Conservation (phyloP, 768 basidiomycete genomes). For the Calocera viscosa region DNA sequence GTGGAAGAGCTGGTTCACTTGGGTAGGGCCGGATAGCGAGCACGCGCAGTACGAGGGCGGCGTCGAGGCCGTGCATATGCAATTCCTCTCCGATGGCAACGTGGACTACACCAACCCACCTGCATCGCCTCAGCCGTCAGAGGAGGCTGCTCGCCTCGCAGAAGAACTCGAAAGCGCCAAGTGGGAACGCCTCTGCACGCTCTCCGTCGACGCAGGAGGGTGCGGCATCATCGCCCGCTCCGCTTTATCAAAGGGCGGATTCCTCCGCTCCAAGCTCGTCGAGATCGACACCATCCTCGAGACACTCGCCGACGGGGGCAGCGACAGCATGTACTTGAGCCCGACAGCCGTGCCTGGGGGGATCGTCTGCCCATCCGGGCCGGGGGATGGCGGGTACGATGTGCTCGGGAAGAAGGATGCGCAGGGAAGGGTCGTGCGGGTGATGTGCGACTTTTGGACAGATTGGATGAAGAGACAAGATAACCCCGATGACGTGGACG, state of each 20-base stretch:
- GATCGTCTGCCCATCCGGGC: neutral
- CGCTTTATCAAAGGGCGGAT: neutral
- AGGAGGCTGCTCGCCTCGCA: neutral
- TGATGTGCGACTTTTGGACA: neutral
- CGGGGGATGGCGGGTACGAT: neutral
- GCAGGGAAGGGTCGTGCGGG: neutral
- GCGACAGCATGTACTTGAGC: neutral
- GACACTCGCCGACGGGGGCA: neutral
- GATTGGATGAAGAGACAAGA: neutral
- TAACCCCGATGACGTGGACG: neutral
- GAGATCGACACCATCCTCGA: neutral
- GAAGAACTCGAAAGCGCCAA: neutral
- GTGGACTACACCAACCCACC: neutral
- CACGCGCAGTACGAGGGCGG: neutral
- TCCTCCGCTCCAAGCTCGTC: neutral
- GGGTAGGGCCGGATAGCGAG: neutral
- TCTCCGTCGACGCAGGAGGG: neutral
- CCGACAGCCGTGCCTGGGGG: neutral
- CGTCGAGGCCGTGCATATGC: neutral
- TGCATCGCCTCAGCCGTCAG: neutral
- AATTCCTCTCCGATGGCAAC: neutral
- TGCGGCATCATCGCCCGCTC: conserved; percentile 7
- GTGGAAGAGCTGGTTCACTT: neutral
- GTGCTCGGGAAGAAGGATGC: neutral
- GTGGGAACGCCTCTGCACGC: neutral